These are phyloP conservation scores for Citrus glauca DNA, from an alignment of 345 rosid genomes.

Conservation along the genomic window DNA sequence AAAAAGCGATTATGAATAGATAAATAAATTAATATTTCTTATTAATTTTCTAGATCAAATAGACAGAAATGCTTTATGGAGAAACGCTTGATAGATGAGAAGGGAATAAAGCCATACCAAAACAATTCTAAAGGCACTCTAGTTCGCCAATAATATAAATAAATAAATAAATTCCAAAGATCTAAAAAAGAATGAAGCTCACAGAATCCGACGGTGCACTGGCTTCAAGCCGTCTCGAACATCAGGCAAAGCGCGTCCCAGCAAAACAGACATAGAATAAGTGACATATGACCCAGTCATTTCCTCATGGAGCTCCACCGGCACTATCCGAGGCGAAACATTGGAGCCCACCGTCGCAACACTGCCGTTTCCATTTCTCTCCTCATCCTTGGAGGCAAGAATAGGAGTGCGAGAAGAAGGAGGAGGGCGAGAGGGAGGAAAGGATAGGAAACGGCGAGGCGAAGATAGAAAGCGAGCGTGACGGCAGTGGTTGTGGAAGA, in stretches of 20 bases:
- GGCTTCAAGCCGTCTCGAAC: slow-evolving; percentile 95
- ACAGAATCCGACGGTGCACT: slow-evolving; percentile 91
- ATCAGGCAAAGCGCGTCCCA: slow-evolving; percentile 93
- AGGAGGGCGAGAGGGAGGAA: slow-evolving; percentile 17
- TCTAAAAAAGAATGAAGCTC: slow-evolving; percentile 12
- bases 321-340: slow-evolving; percentile 44
- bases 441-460: slow-evolving; percentile 38
- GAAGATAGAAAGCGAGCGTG: slow-evolving; percentile 17
- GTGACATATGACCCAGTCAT: slow-evolving; percentile 89
- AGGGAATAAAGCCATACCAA: no score
- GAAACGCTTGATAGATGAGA: background rate
- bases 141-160: background rate
- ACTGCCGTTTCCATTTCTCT: slow-evolving; percentile 39
- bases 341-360: slow-evolving; percentile 19
- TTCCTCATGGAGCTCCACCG: slow-evolving; percentile 79
- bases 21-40: no score
- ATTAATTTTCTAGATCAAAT: no score
- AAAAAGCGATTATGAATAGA: no score
- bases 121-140: background rate
- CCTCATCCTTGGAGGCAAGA: slow-evolving; percentile 18
- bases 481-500: slow-evolving; percentile 27
- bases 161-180: no score
- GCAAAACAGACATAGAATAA: slow-evolving; percentile 88
- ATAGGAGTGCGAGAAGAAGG: slow-evolving; percentile 21
- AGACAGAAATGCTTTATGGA: background rate